Conservation (phyloP, 2,329 filamentous ascomycete genomes). For the Fusarium verrucosum region DNA sequence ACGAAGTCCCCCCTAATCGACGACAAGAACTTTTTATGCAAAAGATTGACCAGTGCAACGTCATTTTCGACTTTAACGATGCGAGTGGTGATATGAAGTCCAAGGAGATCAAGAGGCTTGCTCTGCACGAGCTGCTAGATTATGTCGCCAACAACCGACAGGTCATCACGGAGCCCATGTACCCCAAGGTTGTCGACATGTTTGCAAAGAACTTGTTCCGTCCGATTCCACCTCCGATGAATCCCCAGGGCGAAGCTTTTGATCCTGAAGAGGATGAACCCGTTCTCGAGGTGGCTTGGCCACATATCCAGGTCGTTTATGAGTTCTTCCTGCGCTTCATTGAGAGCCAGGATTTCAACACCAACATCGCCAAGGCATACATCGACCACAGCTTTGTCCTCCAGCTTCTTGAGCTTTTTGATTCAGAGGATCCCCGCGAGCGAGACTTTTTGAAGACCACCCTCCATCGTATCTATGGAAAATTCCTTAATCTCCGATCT, state of each 20-base stretch:
- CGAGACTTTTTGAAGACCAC: constrained; percentile 98
- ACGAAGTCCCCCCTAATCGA: constrained; percentile 94
- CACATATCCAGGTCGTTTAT: constrained; percentile 98
- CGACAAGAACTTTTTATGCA: constrained; percentile 99
- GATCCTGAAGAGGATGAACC: constrained; percentile 99
- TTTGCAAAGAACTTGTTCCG: constrained; percentile 98
- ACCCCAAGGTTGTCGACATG: constrained; percentile 98
- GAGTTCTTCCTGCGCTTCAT: constrained; percentile 99
- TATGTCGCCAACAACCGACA: constrained; percentile 99
- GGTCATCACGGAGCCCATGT: constrained; percentile 99
- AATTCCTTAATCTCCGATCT: constrained; percentile 96
- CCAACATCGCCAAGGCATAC: constrained; percentile 98
- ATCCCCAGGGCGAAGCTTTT: constrained; percentile 97
- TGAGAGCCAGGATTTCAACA: constrained; percentile 99
- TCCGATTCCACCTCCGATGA: constrained; percentile 95
- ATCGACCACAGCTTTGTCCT: constrained; percentile 98
- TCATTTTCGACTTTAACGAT: constrained; percentile 99
- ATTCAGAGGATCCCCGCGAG: constrained; percentile 96
- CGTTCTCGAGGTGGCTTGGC: constrained; percentile 97
- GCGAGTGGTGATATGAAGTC: constrained; percentile 99
- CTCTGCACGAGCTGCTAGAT: constrained; percentile 93
- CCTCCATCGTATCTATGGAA: constrained; percentile 96
- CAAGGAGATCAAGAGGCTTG: constrained; percentile 98
- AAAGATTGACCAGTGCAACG: constrained; percentile 99
- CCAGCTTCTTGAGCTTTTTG: constrained; percentile 95